A percentile compares a stretch with the other conserved stretches of the same genome.
Conservation (phyloP, 306 rosid genomes). For the Fragaria vesca region DNA sequence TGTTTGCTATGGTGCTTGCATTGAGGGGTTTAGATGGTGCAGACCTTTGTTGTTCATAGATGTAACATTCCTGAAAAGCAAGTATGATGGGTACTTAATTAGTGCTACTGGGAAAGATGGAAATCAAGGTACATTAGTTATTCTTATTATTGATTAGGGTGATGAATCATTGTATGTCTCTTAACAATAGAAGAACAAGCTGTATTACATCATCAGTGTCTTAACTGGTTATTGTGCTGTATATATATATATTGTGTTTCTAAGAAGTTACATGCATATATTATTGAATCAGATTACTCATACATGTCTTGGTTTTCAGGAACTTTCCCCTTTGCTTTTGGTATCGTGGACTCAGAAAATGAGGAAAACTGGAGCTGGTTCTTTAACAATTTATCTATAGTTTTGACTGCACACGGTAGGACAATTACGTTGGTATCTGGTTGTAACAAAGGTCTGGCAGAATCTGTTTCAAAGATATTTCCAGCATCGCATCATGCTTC, state of each 20-base stretch:
- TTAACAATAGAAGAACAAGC: too few species aligned
- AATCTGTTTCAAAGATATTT: slow-evolving; percentile 3
- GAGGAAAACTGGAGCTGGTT: slow-evolving; percentile 11
- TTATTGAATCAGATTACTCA: neutral
- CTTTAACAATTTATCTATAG: slow-evolving; percentile 1
- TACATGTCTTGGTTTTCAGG: neutral
- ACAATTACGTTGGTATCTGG: neutral
- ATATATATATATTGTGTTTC: neutral
- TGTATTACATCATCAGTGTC: too few species aligned
- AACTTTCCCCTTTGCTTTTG: slow-evolving; percentile 4
- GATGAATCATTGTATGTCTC: neutral
- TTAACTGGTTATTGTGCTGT: neutral
- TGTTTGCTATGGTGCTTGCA: slow-evolving; percentile 14
- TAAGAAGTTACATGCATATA: neutral
- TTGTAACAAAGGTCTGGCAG: neutral
- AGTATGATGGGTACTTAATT: neutral
- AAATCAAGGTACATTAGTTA: slow-evolving; percentile 10
- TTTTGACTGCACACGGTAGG: neutral
- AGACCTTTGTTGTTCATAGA: slow-evolving; percentile 8
- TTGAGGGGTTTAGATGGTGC: slow-evolving; percentile 8
- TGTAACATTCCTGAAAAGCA: neutral
- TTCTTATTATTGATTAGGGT: neutral
- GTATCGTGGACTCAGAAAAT: neutral
- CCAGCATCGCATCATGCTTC: neutral
- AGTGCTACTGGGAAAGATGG: slow-evolving; percentile 1